Evolutionary conservation across 1,284 basidiomycete species (phyloP), one percentile per base, ranked within the genome.

Genomic region (Ganoderma resinaceum): DNA sequence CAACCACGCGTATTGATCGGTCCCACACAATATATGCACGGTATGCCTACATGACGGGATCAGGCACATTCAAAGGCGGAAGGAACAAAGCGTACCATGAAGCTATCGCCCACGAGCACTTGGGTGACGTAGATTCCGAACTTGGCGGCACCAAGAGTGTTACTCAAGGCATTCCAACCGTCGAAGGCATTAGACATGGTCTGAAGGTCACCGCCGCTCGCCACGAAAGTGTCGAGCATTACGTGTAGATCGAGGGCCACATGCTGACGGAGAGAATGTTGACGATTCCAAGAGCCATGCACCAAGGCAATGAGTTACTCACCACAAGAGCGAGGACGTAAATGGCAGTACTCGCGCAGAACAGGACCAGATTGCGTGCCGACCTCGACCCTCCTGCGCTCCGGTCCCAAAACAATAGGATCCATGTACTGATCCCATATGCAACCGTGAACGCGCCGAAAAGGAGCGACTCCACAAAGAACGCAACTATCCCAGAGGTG

Each of bases 341-440:
- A 61, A 71, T 71, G 1, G 38, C 8, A 9, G 66, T 66, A 2
- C 52, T 62, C 3, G 66, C 67, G 6, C 61, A 67, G 37, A 71
- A 65, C 49, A 71, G 55, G 33, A 58, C 55, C 0, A 37, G 9
- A 20, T 58, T 37, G 33, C 55, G 55, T 5, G 20, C 7, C 20
- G 42, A 20, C 61, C 18, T 9, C 20, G 42, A 20, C 61, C 18
- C 37, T 14, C 63, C 55, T 8, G 23, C 55, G 3, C 62, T 37
- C 1, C 29, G 53, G 5, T 63, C 63, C 35, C 67, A 37, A 16
- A 62, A 62, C 40, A 66, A n/a, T 2, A 71, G 66, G 52, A 71
- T 69, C 70, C 70, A 71, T 52, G 68, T 60, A 14, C 67, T 63
- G n/a, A 71, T 71, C 42, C 35, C 52, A 61, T 64, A 71, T 2